These are phyloP conservation scores for Chionographis japonica DNA, from an alignment of 106 monocot species.

Conservation along the genomic window DNA sequence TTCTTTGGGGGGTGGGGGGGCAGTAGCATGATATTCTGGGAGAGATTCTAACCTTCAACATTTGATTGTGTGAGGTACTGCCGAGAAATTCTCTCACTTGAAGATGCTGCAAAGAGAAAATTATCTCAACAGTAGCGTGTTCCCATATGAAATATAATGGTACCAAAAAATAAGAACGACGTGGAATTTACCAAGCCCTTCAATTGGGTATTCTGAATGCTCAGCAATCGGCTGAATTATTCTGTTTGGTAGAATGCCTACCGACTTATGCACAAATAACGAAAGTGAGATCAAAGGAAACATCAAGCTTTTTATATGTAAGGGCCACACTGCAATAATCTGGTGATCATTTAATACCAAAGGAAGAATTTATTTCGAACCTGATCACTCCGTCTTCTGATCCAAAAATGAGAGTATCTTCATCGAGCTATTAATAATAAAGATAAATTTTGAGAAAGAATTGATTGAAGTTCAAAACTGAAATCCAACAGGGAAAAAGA, in stretches of 20 bases:
- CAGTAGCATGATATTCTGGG: no score
- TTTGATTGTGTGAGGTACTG: conserved; percentile 93
- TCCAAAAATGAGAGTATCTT: conserved; percentile 93
- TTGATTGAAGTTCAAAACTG: neutral
- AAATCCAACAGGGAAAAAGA: neutral
- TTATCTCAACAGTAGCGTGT: conserved; percentile 3
- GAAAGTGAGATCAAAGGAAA: neutral
- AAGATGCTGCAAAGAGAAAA: conserved; percentile 55
- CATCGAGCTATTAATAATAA: conserved; percentile 60
- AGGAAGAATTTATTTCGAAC: conserved; percentile 12
- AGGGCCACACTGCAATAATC: no score
- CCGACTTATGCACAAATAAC: conserved; percentile 41
- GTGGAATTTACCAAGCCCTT: conserved; percentile 60
- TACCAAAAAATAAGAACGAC: neutral
- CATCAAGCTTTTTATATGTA: neutral
- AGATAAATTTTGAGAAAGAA: neutral
- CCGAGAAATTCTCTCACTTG: conserved; percentile 82
- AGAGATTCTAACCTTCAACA: conserved; percentile 61
- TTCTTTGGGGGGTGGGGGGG: no score
- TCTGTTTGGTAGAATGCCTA: conserved; percentile 84
- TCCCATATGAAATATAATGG: neutral
- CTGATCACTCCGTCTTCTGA: conserved; percentile 91
- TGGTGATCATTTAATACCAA: no score
- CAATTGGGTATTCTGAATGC: conserved; percentile 90
- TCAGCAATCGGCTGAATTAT: conserved; percentile 86